phyloP scores from a whole-genome alignment of 345 rosid species.

The Chamaenerion angustifolium region DNA sequence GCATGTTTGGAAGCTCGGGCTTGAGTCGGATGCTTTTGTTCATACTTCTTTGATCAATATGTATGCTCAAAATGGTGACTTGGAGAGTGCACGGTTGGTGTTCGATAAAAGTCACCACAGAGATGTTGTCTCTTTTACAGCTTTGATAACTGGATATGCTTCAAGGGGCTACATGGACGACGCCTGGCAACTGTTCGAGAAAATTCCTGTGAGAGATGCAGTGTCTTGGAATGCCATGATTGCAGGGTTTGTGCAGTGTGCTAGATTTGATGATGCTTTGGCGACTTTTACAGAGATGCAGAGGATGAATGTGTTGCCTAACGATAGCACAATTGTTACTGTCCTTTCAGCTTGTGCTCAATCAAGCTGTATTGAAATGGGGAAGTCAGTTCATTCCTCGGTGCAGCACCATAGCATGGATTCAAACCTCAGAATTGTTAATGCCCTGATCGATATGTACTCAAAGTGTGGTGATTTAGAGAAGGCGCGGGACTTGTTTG shows the following conservation, averaged over 20 bases:
- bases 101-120: slow-evolving; percentile 38
- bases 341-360: slow-evolving; percentile 63
- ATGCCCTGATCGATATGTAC: slow-evolving; percentile 61
- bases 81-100: slow-evolving; percentile 30
- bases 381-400: slow-evolving; percentile 38
- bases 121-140: slow-evolving; percentile 52
- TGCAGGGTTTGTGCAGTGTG: slow-evolving; percentile 29
- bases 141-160: slow-evolving; percentile 29
- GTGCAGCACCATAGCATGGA: slow-evolving; percentile 28
- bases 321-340: slow-evolving; percentile 48
- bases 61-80: slow-evolving; percentile 35
- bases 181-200: slow-evolving; percentile 8
- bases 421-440: slow-evolving; percentile 28
- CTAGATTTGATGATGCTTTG: slow-evolving; percentile 38
- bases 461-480: slow-evolving; percentile 41
- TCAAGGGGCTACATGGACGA: slow-evolving; percentile 2
- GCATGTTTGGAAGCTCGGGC: slow-evolving; percentile 44
- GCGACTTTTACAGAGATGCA: slow-evolving; percentile 39
- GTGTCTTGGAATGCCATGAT: slow-evolving; percentile 54
- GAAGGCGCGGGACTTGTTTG: slow-evolving; percentile 29
- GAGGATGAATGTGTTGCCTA: slow-evolving; percentile 25
- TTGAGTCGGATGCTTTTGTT: slow-evolving; percentile 34
- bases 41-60: slow-evolving; percentile 52
- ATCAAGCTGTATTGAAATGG: slow-evolving; percentile 31
- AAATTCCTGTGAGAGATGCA: slow-evolving; percentile 7